Conservation (phyloP, 2,329 filamentous ascomycete genomes). For the Bipolaris cookei region DNA sequence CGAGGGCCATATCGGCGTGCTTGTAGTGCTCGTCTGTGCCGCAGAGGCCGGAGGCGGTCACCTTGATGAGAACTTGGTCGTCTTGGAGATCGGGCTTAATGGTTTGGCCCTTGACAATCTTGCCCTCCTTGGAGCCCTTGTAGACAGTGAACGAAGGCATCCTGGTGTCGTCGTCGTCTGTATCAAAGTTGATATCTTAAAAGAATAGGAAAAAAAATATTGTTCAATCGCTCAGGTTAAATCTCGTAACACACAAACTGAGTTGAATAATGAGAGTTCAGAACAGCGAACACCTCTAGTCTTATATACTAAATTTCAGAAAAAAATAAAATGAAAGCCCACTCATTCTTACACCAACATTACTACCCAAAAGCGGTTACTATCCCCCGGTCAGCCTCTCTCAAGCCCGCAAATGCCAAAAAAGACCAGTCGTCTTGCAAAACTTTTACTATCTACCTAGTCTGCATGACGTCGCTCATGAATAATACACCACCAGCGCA, state of each 20-base stretch:
- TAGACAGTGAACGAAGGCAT: constrained; percentile 65
- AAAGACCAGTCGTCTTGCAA: constrained; percentile 8
- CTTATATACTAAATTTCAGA: constrained; percentile 12
- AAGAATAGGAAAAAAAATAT: no score
- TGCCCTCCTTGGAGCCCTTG: constrained; percentile 66
- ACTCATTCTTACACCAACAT: constrained; percentile 2
- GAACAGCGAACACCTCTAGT: neutral
- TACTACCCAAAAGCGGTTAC: neutral
- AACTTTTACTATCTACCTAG: constrained; percentile 10
- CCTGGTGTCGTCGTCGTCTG: constrained; percentile 13
- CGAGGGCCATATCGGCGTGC: constrained; percentile 55
- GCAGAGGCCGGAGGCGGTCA: constrained; percentile 72
- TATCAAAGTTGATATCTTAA: neutral
- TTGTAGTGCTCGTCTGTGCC: constrained; percentile 62
- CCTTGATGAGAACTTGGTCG: constrained; percentile 66
- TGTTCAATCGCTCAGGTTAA: no score
- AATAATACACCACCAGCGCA: constrained; percentile 7
- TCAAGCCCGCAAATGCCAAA: neutral
- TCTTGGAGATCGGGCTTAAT: constrained; percentile 52
- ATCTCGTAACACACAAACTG: no score
- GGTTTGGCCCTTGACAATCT: constrained; percentile 59
- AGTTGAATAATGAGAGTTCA: no score
- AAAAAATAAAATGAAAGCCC: neutral
- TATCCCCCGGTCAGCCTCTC: no score
- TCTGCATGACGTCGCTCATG: constrained; percentile 30